Conservation (phyloP, 2,329 filamentous ascomycete genomes). For the Cadophora gregata region DNA sequence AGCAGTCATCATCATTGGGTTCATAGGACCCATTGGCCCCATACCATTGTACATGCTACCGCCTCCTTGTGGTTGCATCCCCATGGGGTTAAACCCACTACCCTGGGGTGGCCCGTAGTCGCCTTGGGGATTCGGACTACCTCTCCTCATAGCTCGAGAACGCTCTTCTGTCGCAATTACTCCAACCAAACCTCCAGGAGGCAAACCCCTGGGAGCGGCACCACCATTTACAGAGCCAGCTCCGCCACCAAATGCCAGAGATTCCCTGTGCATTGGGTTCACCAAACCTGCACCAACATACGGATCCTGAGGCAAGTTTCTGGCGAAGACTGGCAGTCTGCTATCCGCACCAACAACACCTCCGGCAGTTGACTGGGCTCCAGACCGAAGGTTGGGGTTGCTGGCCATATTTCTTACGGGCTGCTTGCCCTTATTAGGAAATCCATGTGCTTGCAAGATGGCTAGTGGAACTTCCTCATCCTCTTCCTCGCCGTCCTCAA, state of each 20-base stretch:
- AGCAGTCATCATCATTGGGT: constrained; percentile 50
- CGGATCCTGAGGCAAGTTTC: constrained; percentile 82
- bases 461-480: constrained; percentile 89
- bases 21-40: constrained; percentile 42
- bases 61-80: constrained; percentile 35
- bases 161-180: constrained; percentile 88
- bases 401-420: constrained; percentile 72
- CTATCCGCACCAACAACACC: constrained; percentile 49
- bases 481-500: constrained; percentile 68
- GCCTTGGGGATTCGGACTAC: constrained; percentile 73
- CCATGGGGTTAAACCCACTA: constrained; percentile 40
- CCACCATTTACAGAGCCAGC: constrained; percentile 50
- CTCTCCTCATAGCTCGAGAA: constrained; percentile 76
- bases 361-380: constrained; percentile 62
- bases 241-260: constrained; percentile 71
- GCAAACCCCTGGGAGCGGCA: constrained; percentile 46
- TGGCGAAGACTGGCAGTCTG: constrained; percentile 78
- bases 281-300: constrained; percentile 82
- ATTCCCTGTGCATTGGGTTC: constrained; percentile 74
- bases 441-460: constrained; percentile 87
- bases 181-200: constrained; percentile 81
- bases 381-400: constrained; percentile 72
- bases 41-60: constrained; percentile 37
- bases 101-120: constrained; percentile 48
- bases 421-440: constrained; percentile 78